Percentiles rank a stretch among this genome's conserved stretches.
Evolutionary conservation across 208 protist genomes (phyloP).

Genomic region (Trypanosomatidae sp.): DNA sequence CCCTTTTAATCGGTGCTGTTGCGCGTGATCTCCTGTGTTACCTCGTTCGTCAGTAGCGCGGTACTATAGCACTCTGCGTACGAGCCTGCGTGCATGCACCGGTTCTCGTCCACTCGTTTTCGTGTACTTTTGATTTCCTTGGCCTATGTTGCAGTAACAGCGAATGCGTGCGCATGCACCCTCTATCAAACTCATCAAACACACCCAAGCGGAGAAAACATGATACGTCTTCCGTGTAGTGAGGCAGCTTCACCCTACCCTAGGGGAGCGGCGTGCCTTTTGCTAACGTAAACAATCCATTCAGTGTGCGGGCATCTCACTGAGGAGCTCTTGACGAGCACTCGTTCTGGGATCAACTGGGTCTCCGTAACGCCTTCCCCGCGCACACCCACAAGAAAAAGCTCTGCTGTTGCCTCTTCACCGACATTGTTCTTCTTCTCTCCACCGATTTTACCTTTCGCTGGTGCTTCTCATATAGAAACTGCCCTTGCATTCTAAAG

Average conservation of each 20-base stretch:
- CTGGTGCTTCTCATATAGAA: background rate
- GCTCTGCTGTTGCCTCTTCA: background rate
- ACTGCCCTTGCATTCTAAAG: background rate
- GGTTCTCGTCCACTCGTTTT: background rate
- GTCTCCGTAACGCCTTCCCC: background rate
- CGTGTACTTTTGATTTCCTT: background rate
- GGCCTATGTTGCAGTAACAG: background rate
- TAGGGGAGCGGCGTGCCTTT: background rate
- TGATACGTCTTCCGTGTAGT: background rate
- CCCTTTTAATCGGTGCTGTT: background rate
- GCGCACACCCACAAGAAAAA: background rate
- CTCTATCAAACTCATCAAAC: background rate
- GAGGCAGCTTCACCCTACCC: background rate
- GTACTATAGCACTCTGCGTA: background rate
- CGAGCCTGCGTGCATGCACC: background rate
- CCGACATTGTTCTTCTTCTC: background rate
- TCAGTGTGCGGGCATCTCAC: background rate
- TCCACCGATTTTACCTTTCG: conserved; percentile 3
- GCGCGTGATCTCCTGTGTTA: background rate
- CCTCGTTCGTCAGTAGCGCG: background rate
- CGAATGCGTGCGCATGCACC: background rate
- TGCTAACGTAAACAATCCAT: background rate
- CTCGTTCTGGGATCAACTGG: background rate
- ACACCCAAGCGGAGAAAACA: background rate
- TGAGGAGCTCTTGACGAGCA: background rate